Conservation (phyloP, 768 basidiomycete species). For the Pilatotrama ljubarskyi region DNA sequence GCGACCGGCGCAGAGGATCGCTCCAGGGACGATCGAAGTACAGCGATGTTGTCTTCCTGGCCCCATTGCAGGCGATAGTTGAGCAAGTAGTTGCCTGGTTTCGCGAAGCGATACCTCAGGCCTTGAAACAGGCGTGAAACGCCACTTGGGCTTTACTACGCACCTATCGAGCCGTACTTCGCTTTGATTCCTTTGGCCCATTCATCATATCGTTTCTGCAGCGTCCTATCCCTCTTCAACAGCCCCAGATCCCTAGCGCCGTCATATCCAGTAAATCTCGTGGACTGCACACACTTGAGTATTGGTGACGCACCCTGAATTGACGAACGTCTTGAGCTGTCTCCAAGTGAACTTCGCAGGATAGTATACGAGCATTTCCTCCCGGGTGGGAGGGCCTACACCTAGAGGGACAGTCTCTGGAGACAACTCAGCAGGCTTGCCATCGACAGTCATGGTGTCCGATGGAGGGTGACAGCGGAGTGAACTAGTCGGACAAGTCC, state of each 20-base stretch:
- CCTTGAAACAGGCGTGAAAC: no score
- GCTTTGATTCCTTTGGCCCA: constrained; percentile 58
- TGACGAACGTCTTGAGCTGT: constrained; percentile 75
- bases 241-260: constrained; percentile 71
- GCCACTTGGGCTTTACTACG: no score
- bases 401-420: constrained; percentile 26
- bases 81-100: constrained; percentile 70
- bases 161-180: constrained; percentile 68
- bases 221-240: constrained; percentile 67
- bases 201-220: constrained; percentile 66
- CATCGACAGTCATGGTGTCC: constrained; percentile 2
- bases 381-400: constrained; percentile 63
- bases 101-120: no score
- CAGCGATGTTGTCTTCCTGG: constrained; percentile 59
- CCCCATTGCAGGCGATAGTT: constrained; percentile 77
- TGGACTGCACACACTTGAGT: not conserved
- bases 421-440: not conserved
- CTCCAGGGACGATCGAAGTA: constrained; percentile 58
- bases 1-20: constrained; percentile 9
- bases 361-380: constrained; percentile 67
- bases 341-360: constrained; percentile 76
- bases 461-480: not conserved
- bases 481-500: not conserved
- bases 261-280: not conserved
- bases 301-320: constrained; percentile 57